phyloP scores from a whole-genome alignment of 257 asterid species.

The Solanum lignicaule region DNA sequence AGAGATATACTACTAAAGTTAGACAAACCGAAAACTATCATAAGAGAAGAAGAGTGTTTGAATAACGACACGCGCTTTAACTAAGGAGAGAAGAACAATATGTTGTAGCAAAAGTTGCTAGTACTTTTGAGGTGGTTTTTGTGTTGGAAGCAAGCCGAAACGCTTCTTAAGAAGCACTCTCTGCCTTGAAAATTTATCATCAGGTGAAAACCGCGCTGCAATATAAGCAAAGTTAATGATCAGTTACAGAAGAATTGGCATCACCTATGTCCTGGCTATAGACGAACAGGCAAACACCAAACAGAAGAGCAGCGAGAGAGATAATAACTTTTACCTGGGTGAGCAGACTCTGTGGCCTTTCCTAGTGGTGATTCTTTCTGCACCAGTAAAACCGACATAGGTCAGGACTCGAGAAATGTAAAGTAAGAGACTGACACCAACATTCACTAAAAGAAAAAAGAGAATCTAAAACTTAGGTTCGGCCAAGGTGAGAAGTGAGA shows the following conservation, averaged over 20 bases:
- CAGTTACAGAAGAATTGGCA: neutral
- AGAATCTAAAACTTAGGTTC: neutral
- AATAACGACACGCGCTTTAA: neutral
- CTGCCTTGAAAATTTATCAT: slow-evolving; percentile 71
- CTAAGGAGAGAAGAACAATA: neutral
- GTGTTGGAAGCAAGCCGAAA: slow-evolving; percentile 77
- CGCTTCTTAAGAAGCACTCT: slow-evolving; percentile 74
- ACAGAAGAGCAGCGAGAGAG: neutral
- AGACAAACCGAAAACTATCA: neutral
- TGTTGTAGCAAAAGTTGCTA: neutral
- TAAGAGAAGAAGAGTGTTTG: neutral
- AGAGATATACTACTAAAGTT: neutral
- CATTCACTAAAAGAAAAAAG: neutral
- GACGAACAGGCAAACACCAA: neutral
- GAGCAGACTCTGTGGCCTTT: slow-evolving; percentile 62
- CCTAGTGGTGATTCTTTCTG: slow-evolving; percentile 78
- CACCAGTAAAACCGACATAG: neutral
- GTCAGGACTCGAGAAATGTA: neutral
- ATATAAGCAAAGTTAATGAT: neutral
- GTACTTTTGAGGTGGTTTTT: slow-evolving; percentile 54
- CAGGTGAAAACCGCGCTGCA: slow-evolving; percentile 87
- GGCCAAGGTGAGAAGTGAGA: neutral
- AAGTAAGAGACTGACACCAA: neutral
- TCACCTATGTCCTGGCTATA: neutral
- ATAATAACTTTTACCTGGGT: slow-evolving; percentile 44